Base-by-base conservation (phyloP, 1,284 basidiomycete genomes). In the Ganoderma meredithae region DNA sequence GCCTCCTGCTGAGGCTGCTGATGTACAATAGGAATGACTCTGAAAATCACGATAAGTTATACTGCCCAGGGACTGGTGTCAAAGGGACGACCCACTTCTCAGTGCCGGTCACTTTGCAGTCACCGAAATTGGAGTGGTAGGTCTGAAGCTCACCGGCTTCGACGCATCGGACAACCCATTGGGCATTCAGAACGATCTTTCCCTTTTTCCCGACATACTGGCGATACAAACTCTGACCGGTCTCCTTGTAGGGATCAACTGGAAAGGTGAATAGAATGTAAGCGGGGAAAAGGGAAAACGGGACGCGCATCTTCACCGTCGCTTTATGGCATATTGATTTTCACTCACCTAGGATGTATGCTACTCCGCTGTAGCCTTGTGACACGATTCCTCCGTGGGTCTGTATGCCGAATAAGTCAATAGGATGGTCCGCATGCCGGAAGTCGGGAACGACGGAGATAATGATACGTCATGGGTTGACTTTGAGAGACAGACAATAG, bases 221-320 rank as follows among this genome's bases (percentile, higher is more conserved):
- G 40, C 91, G 86, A 77, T 86, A 93, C 2, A 95, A 78, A 73
- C 88, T 93, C 77, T 94, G 92, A 4, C 93, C 93, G n/a, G 91
- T 91, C 67, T 88, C 83, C 73, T 90, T 91, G 72, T 88, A 84
- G 7, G 93, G 90, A 74, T 94, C 89, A 70, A 92, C 90, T 91
- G 68, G 27, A 41, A 39, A 13, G 43, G n/a, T n/a, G 56, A 15
- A n/a, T 27, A 36, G 39, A 44, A 40, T 17, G 59, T 62, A 49
- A 68, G 70, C 66, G 53, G 60, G 43, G 58, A 58, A 62, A 19
- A 40, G 7, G 31, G 44, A 27, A 8, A 53, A 56, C 31, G 22
- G 43, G 53, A 15, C 25, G 19, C 8, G 61, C 55, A 39, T 39
- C 47, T 25, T 52, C 27, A 36, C 49, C 17, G 25, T 60, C 31